Evolutionary conservation across 2,329 filamentous ascomycete genomes (phyloP).

Genomic region (Ceratocystis papillata): DNA sequence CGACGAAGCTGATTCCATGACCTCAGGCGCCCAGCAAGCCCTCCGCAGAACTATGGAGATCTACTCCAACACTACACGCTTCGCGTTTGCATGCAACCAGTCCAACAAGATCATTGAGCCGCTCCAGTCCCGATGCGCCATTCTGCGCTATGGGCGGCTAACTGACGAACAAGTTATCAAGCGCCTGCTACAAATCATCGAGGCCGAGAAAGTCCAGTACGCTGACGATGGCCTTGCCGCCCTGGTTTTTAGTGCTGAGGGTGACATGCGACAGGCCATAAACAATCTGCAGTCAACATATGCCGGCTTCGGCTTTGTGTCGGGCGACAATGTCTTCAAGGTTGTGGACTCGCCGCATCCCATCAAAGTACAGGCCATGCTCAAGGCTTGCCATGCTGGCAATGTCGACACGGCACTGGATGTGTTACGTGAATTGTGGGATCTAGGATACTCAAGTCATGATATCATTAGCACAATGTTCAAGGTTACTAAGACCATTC

Average conservation of each 20-base stretch:
- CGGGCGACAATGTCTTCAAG: constrained; percentile 92
- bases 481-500: constrained; percentile 91
- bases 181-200: constrained; percentile 80
- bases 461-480: constrained; percentile 99
- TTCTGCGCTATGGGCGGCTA: constrained; percentile 82
- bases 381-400: constrained; percentile 90
- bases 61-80: constrained; percentile 89
- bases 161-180: constrained; percentile 90
- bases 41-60: constrained; percentile 97
- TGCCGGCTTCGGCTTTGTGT: constrained; percentile 94
- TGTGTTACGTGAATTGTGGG: constrained; percentile 80
- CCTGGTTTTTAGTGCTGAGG: constrained; percentile 93
- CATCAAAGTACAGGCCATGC: constrained; percentile 96
- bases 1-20: constrained; percentile 98
- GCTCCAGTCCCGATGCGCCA: constrained; percentile 92
- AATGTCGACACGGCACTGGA: constrained; percentile 83
- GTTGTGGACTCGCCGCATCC: constrained; percentile 96
- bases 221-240: constrained; percentile 90
- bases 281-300: constrained; percentile 93
- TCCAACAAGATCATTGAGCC: constrained; percentile 99
- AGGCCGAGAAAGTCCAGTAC: constrained; percentile 81
- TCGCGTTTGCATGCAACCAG: constrained; percentile 97
- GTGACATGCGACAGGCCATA: constrained; percentile 97
- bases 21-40: constrained; percentile 88
- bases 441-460: constrained; percentile 92